A percentile compares a stretch with the other conserved stretches of the same genome.
Evolutionary conservation across 148 eudicot genomes (phyloP).

Genomic region (Spergularia bocconei): DNA sequence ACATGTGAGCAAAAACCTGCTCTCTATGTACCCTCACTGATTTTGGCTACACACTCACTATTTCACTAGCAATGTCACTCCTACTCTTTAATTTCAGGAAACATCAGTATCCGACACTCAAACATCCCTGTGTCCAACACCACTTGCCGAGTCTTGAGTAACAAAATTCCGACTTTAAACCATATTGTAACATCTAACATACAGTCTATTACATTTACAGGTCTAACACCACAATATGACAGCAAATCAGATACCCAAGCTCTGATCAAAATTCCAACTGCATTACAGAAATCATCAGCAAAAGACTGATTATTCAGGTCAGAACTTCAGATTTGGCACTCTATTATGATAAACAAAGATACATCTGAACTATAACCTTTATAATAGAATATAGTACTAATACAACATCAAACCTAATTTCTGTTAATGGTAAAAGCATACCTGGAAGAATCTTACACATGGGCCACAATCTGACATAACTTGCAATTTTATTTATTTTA

Average conservation of each 20-base stretch:
- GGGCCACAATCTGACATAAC: constrained; percentile 11
- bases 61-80: neutral
- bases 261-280: neutral
- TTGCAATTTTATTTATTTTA: neutral
- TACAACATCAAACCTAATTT: neutral
- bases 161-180: neutral
- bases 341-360: neutral
- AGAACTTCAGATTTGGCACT: neutral
- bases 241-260: neutral
- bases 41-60: neutral
- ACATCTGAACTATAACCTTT: neutral
- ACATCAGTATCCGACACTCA: neutral
- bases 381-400: neutral
- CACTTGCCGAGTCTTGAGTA: neutral
- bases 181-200: neutral
- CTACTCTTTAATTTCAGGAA: neutral
- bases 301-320: neutral
- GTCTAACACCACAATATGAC: neutral
- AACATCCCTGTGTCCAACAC: neutral
- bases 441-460: constrained; percentile 25
- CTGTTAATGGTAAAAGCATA: constrained; percentile 1
- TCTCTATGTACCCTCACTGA: neutral
- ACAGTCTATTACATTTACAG: too few relatives aligned
- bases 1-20: too few relatives aligned
- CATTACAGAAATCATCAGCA: neutral